A percentile compares a stretch with the other conserved stretches of the same genome.
phyloP scores from a whole-genome alignment of 768 basidiomycete species.

The Suillus subalutaceus region DNA sequence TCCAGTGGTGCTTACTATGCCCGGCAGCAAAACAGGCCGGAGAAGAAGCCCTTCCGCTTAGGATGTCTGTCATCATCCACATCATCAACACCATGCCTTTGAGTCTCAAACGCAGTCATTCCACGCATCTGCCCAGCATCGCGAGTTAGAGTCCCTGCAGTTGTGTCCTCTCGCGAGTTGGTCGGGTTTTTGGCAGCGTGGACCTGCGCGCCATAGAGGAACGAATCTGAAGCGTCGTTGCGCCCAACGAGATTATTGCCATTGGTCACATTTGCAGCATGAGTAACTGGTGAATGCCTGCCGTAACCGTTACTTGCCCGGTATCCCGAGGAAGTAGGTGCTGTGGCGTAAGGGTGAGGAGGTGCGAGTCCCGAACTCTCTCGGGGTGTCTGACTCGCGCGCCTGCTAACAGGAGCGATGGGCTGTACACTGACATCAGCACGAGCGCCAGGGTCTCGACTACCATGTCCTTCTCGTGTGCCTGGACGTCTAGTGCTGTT shows the following conservation, averaged over 20 bases:
- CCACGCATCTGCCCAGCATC: constrained; percentile 43
- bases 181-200: constrained; percentile 52
- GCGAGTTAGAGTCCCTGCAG: constrained; percentile 40
- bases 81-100: constrained; percentile 60
- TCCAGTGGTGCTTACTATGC: constrained; percentile 43
- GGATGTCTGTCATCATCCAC: constrained; percentile 68
- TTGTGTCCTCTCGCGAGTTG: constrained; percentile 55
- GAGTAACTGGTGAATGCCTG: constrained; percentile 50
- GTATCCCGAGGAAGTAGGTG: constrained; percentile 59
- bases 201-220: constrained; percentile 59
- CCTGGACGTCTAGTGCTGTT: constrained; percentile 49
- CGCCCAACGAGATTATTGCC: constrained; percentile 43
- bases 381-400: constrained; percentile 66
- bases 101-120: constrained; percentile 73
- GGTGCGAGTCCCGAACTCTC: constrained; percentile 50
- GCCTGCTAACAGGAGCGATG: constrained; percentile 64
- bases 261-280: constrained; percentile 40
- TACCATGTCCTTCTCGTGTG: constrained; percentile 47
- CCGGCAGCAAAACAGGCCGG: constrained; percentile 69
- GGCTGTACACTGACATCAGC: constrained; percentile 64
- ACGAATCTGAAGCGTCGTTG: constrained; percentile 66
- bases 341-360: constrained; percentile 75
- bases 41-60: constrained; percentile 64
- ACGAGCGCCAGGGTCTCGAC: constrained; percentile 50
- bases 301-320: constrained; percentile 55